phyloP scores from a whole-genome alignment of 805 yeast genomes.

The Pichia exigua region DNA sequence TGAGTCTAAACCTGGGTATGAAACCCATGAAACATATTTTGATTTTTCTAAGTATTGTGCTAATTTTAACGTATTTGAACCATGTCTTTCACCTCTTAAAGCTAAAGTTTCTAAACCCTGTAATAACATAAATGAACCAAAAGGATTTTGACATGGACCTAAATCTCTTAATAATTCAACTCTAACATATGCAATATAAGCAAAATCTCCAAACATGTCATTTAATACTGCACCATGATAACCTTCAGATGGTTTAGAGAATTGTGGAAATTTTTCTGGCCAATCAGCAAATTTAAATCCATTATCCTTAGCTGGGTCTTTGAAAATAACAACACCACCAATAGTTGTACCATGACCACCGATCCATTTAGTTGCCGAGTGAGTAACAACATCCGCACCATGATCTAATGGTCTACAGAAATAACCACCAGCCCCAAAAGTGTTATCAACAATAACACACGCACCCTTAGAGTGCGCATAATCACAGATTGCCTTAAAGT shows the following conservation, averaged over 20 bases:
- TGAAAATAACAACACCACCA: constrained; percentile 72
- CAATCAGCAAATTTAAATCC: constrained; percentile 85
- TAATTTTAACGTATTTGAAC: constrained; percentile 68
- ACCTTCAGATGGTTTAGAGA: constrained; percentile 84
- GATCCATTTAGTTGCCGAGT: constrained; percentile 96
- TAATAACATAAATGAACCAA: constrained; percentile 74
- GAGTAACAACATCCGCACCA: constrained; percentile 89
- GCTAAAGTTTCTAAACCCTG: constrained; percentile 95
- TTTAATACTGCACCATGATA: constrained; percentile 83
- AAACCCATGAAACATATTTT: constrained; percentile 73
- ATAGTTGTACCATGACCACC: constrained; percentile 96
- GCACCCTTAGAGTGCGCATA: constrained; percentile 82
- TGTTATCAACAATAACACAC: constrained; percentile 90
- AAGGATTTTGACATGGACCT: constrained; percentile 86
- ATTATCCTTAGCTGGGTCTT: constrained; percentile 56
- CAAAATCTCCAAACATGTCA: constrained; percentile 74
- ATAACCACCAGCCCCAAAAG: constrained; percentile 95
- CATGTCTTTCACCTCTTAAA: constrained; percentile 89
- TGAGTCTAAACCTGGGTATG: constrained; percentile 82
- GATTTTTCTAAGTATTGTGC: constrained; percentile 70
- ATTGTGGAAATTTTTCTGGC: constrained; percentile 86
- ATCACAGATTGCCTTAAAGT: constrained; percentile 66
- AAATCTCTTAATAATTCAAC: constrained; percentile 83
- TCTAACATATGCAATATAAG: constrained; percentile 74
- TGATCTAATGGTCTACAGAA: constrained; percentile 74